These are phyloP conservation scores for Stentor coeruleus DNA, from an alignment of 73 alveolate species.

Conservation along the genomic window DNA sequence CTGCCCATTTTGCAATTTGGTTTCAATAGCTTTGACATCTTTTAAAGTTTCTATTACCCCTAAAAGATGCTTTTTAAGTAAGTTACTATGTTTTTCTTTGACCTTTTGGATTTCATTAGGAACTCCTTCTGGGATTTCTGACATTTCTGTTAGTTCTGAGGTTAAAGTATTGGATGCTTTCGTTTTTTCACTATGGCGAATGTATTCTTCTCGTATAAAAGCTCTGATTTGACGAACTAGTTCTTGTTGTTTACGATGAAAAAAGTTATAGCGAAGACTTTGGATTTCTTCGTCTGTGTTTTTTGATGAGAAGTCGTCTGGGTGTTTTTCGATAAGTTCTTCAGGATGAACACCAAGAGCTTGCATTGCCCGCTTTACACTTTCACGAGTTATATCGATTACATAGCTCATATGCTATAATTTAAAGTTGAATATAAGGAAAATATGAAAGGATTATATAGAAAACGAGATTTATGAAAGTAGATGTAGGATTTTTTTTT, in stretches of 20 bases:
- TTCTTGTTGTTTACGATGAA: not conserved
- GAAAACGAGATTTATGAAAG: no score
- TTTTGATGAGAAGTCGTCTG: not conserved
- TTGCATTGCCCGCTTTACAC: not conserved
- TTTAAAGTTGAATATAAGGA: no score
- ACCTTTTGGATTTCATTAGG: not conserved
- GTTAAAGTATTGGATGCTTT: not conserved
- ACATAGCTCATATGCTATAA: constrained; percentile 7
- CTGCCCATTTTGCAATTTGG: not conserved
- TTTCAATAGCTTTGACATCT: not conserved
- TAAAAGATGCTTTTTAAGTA: not conserved
- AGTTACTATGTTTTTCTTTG: not conserved
- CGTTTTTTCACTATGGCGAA: no score
- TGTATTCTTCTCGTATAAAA: not conserved
- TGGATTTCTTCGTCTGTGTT: not conserved
- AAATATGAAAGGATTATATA: no score
- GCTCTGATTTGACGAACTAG: not conserved
- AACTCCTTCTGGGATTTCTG: not conserved
- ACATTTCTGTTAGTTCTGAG: not conserved
- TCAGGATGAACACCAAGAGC: not conserved
- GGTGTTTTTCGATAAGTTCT: not conserved
- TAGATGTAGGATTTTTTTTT: no score
- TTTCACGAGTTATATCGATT: not conserved
- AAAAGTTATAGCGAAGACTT: not conserved
- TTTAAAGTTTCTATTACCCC: not conserved